phyloP scores from a whole-genome alignment of 2,329 filamentous ascomycete species.

The Fusarium sublunatum region DNA sequence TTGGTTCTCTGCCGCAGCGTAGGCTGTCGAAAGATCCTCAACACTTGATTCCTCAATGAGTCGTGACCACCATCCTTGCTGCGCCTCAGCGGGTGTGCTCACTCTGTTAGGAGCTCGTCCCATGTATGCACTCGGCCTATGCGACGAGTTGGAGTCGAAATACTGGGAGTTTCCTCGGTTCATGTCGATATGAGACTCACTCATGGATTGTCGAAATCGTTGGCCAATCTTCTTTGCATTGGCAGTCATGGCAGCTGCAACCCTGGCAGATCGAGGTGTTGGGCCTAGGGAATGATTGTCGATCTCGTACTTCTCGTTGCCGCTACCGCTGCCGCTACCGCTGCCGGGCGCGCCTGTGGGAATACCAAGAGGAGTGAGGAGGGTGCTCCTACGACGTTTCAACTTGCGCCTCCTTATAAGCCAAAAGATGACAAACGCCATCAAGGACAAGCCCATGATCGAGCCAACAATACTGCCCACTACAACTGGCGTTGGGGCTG shows the following conservation, averaged over 20 bases:
- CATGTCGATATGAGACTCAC: constrained; percentile 58
- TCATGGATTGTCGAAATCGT: constrained; percentile 33
- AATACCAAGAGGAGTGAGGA: constrained; percentile 60
- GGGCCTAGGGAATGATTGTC: constrained; percentile 62
- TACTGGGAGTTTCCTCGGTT: constrained; percentile 67
- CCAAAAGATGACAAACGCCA: constrained; percentile 62
- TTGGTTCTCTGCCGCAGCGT: constrained; percentile 32
- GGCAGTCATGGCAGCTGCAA: constrained; percentile 46
- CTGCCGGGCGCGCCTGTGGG: constrained; percentile 37
- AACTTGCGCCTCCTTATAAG: constrained; percentile 57
- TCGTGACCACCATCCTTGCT: constrained; percentile 59
- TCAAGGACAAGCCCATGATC: constrained; percentile 55
- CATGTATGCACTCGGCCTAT: constrained; percentile 55
- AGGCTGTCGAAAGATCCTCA: constrained; percentile 51
- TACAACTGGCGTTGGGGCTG: constrained; percentile 52
- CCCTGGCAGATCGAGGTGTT: constrained; percentile 54
- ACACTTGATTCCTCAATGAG: constrained; percentile 55
- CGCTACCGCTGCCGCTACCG: constrained; percentile 1
- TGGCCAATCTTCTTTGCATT: constrained; percentile 47
- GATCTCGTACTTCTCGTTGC: constrained; percentile 45
- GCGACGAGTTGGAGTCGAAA: constrained; percentile 49
- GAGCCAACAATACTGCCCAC: constrained; percentile 65
- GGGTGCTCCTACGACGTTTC: constrained; percentile 59
- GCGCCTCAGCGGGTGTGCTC: constrained; percentile 14
- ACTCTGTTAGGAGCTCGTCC: constrained; percentile 19